Conservation (phyloP, 441 rosid genomes). For the Flueggea neowawraea region DNA sequence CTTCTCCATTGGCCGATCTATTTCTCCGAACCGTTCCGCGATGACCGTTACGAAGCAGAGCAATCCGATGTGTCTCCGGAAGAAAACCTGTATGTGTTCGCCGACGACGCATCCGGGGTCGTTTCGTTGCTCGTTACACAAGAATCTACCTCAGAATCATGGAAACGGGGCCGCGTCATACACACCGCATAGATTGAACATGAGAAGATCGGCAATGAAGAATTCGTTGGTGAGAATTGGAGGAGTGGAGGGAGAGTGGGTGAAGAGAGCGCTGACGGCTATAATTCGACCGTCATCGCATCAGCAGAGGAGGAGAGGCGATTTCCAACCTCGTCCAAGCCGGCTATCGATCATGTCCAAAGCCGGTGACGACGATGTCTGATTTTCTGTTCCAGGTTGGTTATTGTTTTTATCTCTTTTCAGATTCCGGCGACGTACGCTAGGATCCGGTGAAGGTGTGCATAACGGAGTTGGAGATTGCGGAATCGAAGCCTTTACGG, state of each 20-base stretch:
- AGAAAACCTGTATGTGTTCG: conserved; percentile 81
- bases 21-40: conserved; percentile 54
- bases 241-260: conserved; percentile 87
- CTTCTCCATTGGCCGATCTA: conserved; percentile 65
- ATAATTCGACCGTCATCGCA: conserved; percentile 85
- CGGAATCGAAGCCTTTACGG: neutral
- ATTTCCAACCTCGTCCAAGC: conserved; percentile 64
- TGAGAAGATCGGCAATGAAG: conserved; percentile 86
- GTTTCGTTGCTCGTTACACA: conserved; percentile 76
- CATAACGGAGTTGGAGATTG: conserved; percentile 5
- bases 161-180: conserved; percentile 30
- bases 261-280: conserved; percentile 72
- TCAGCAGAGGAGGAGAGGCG: conserved; percentile 57
- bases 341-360: conserved; percentile 63
- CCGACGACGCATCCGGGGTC: conserved; percentile 89
- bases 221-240: conserved; percentile 85
- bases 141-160: conserved; percentile 16
- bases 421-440: conserved; percentile 18
- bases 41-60: conserved; percentile 39
- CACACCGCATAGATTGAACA: conserved; percentile 56
- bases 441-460: conserved; percentile 15
- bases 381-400: conserved; percentile 35
- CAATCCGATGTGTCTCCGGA: conserved; percentile 33
- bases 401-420: conserved; percentile 18
- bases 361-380: conserved; percentile 22